Evolutionary conservation across 2,329 filamentous ascomycete species (phyloP).

Genomic region (Neurospora sp.): DNA sequence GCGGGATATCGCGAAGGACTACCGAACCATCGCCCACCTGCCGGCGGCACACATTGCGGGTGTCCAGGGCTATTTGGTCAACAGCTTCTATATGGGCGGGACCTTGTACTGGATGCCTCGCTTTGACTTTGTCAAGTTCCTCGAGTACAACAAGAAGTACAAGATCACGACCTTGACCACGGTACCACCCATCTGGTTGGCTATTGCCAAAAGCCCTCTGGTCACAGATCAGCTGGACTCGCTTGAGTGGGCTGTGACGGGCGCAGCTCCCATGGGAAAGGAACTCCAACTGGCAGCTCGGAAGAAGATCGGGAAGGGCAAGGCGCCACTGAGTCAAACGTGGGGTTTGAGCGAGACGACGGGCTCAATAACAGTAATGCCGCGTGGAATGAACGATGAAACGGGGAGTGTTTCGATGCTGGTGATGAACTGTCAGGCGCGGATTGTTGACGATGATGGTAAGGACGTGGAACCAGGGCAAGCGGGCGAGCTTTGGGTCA

Average conservation of each 20-base stretch:
- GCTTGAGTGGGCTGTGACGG: conserved; percentile 37
- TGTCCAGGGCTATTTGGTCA: conserved; percentile 33
- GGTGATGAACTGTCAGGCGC: conserved; percentile 26
- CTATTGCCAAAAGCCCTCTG: conserved; percentile 45
- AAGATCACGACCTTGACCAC: conserved; percentile 45
- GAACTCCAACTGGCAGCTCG: conserved; percentile 42
- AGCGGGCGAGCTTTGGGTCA: conserved; percentile 55
- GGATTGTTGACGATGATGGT: conserved; percentile 30
- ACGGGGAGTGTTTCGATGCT: conserved; percentile 37
- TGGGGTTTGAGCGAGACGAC: conserved; percentile 52
- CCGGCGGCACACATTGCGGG: conserved; percentile 38
- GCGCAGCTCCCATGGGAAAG: conserved; percentile 46
- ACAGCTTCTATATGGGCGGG: conserved; percentile 31
- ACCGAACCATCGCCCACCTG: conserved; percentile 31
- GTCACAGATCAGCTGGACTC: conserved; percentile 46
- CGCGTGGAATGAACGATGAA: conserved; percentile 24
- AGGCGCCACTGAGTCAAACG: conserved; percentile 37
- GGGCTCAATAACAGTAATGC: conserved; percentile 36
- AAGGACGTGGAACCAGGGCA: conserved; percentile 29
- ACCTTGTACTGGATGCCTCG: conserved; percentile 53
- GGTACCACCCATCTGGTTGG: conserved; percentile 51
- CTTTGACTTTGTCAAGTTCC: conserved; percentile 48
- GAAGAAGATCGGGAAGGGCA: conserved; percentile 34
- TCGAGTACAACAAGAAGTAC: conserved; percentile 40
- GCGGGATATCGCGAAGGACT: conserved; percentile 16